A percentile compares a stretch with the other conserved stretches of the same genome.
phyloP scores from a whole-genome alignment of 768 basidiomycete species.

The Boletus eberwhitei region DNA sequence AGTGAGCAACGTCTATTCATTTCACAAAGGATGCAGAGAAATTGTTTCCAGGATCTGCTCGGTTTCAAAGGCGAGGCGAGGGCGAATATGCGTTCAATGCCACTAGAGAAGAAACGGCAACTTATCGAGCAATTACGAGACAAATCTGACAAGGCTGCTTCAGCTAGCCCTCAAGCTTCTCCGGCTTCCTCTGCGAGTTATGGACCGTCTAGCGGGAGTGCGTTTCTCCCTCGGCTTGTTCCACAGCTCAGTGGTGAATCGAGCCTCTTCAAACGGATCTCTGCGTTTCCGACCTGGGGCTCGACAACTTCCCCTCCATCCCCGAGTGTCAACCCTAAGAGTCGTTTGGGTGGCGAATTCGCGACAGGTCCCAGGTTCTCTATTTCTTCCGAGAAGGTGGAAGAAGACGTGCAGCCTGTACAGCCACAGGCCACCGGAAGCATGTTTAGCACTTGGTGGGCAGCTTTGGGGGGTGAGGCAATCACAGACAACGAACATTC shows the following conservation, averaged over 20 bases:
- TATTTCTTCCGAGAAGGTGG: conserved; percentile 28
- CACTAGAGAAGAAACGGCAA: conserved; percentile 61
- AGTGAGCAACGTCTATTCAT: conserved; percentile 37
- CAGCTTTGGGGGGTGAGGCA: conserved; percentile 55
- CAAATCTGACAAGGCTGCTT: conserved; percentile 30
- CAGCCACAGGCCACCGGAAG: conserved; percentile 73
- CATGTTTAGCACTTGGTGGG: conserved; percentile 76
- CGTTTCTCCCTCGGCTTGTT: conserved; percentile 60
- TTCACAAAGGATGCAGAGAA: conserved; percentile 4
- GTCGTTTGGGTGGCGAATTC: conserved; percentile 40
- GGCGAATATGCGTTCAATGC: conserved; percentile 56
- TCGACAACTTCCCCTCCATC: conserved; percentile 35
- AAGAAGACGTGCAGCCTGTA: conserved; percentile 34
- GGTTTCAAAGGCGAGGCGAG: conserved; percentile 72
- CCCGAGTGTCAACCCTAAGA: conserved; percentile 23
- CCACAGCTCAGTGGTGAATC: conserved; percentile 75
- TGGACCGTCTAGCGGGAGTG: conserved; percentile 54
- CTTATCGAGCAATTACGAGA: conserved; percentile 56
- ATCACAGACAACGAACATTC: conserved; percentile 35
- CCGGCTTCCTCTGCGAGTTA: conserved; percentile 47
- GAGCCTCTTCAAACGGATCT: conserved; percentile 65
- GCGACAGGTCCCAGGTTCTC: conserved; percentile 21
- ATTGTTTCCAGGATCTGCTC: conserved; percentile 56
- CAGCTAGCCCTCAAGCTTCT: conserved; percentile 27
- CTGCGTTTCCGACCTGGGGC: conserved; percentile 59